These are phyloP conservation scores for Quercus berberidifolia DNA, from an alignment of 306 rosid species.

Conservation along the genomic window DNA sequence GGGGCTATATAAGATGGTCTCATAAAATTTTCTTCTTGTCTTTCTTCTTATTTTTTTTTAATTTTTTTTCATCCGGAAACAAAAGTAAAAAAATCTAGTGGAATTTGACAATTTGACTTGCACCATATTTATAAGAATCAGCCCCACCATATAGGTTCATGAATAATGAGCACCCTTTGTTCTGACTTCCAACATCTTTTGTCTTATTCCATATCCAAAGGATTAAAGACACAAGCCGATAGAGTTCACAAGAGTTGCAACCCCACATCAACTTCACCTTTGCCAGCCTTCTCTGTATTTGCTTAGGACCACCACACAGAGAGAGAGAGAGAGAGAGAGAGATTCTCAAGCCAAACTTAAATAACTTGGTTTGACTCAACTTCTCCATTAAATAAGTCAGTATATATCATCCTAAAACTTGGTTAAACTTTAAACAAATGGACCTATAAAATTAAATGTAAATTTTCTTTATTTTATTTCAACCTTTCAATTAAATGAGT, in stretches of 20 bases:
- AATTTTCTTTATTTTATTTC: too few relatives aligned
- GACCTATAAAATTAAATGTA: too few relatives aligned
- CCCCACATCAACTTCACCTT: conserved; percentile 5
- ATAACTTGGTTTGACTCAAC: neutral
- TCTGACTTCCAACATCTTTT: neutral
- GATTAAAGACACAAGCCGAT: conserved; percentile 4
- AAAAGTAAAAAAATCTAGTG: neutral
- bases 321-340: neutral
- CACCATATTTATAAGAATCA: neutral
- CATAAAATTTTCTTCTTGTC: too few relatives aligned
- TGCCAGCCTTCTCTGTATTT: neutral
- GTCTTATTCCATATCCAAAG: conserved; percentile 11
- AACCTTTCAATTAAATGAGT: too few relatives aligned
- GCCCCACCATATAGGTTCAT: neutral
- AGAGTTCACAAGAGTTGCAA: conserved; percentile 6
- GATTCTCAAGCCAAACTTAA: neutral
- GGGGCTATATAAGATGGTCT: too few relatives aligned
- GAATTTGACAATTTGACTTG: conserved; percentile 3
- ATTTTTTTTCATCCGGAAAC: too few relatives aligned
- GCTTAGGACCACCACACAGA: conserved; percentile 3
- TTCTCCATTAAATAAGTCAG: neutral
- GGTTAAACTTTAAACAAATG: neutral
- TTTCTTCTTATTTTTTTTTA: neutral
- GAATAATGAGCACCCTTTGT: conserved; percentile 24
- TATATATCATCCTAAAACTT: neutral